Evolutionary conservation across 257 asterid species (phyloP), one percentile per base, ranked within the genome.

Genomic region (Solanum verrucosum): DNA sequence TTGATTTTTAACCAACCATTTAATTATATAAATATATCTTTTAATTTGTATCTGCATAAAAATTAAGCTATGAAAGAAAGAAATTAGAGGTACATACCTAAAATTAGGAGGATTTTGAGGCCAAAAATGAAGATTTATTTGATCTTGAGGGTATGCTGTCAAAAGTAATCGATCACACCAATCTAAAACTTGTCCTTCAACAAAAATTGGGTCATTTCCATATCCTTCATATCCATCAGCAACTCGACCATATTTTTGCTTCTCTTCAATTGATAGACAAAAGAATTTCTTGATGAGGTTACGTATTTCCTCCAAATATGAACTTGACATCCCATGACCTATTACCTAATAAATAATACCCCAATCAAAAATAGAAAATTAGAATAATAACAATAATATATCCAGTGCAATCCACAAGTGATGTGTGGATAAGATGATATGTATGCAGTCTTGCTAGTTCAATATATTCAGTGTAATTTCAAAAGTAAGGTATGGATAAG

Each of bases 261-360:
- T 81, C 37, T 44, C 85, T 81, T 81, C 34, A 65, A 4, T 46
- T 81, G 85, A 12, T 42, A 81, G 85, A 20, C n/a, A 46, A 46
- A 81, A 81, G 68, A 81, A 81, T 2, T 25, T 56, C n/a, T 81
- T 46, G 40, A 23, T 56, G 67, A 81, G 5, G 9, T 33, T 13
- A 14, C 85, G 85, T 46, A 81, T 56, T 81, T 31, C 65, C 3
- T 81, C 85, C 0, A 46, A 31, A 46, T 25, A 46, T 81, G 67
- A 44, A 81, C 34, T 81, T 81, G 85, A 81, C 68, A 81, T 81
- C n/a, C 85, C 85, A 81, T 81, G 85, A 20, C 85, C 85, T 42
- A 44, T 81, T 10, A 46, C 34, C 85, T 81, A 46, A 14, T 65
- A 65, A 65, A n/a, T 65, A 25, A 25, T 23, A 23, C 70, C 29